Evolutionary conservation across 176 grass and related monocot species (phyloP).

Genomic region (Oryza coarctata): DNA sequence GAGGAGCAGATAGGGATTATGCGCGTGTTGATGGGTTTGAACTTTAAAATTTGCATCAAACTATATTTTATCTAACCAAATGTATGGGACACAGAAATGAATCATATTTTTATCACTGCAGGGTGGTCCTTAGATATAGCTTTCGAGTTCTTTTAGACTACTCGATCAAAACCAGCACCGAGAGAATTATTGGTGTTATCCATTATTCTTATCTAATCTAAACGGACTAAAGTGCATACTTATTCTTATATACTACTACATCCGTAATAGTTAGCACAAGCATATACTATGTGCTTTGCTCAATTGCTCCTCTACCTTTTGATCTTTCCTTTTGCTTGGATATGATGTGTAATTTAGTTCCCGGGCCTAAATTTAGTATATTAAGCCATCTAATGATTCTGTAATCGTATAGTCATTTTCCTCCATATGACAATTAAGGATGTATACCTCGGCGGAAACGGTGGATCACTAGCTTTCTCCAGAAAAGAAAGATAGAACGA

Average conservation of each 20-base stretch:
- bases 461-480: not conserved
- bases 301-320: not conserved
- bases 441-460: not conserved
- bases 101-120: not conserved
- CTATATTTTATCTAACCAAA: not conserved
- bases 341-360: not conserved
- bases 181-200: conserved; percentile 28
- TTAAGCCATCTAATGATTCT: not conserved
- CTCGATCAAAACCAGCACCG: conserved; percentile 9
- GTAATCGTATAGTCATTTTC: conserved; percentile 12
- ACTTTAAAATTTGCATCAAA: not conserved
- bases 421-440: not conserved
- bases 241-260: conserved; percentile 36
- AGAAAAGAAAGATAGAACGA: not conserved
- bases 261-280: conserved; percentile 10
- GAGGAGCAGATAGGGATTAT: no score
- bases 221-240: conserved; percentile 1
- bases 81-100: not conserved
- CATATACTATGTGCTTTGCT: conserved; percentile 20
- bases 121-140: conserved; percentile 4
- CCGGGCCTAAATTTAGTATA: not conserved
- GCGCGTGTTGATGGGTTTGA: not conserved
- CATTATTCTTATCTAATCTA: conserved; percentile 30
- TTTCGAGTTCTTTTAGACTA: not conserved
- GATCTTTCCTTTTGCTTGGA: not conserved